phyloP scores from a whole-genome alignment of 2,329 filamentous ascomycete species.

The Dothideomycetes sp. region DNA sequence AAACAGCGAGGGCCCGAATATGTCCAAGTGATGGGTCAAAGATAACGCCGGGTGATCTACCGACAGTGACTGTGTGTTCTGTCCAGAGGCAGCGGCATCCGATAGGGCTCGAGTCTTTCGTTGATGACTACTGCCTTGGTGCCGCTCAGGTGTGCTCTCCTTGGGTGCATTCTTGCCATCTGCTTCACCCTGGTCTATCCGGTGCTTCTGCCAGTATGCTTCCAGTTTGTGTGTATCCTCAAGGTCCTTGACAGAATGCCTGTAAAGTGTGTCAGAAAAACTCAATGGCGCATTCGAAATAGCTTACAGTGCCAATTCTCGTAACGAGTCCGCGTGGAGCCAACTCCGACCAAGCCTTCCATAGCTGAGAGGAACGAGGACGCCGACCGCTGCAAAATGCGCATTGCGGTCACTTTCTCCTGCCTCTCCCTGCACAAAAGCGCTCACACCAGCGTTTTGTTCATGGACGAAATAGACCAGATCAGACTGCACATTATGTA shows the following conservation, averaged over 20 bases:
- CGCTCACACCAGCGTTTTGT: constrained; percentile 75
- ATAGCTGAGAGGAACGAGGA: constrained; percentile 74
- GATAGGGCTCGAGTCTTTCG: constrained; percentile 40
- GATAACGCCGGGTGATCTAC: constrained; percentile 80
- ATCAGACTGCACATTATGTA: constrained; percentile 81
- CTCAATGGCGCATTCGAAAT: neutral
- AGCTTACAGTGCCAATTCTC: constrained; percentile 57
- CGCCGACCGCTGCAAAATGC: constrained; percentile 82
- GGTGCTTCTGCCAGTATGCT: constrained; percentile 66
- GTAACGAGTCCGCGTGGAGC: constrained; percentile 70
- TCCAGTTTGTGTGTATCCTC: constrained; percentile 55
- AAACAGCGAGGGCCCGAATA: constrained; percentile 85
- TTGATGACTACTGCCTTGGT: constrained; percentile 72
- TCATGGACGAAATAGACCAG: constrained; percentile 75
- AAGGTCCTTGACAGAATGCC: constrained; percentile 51
- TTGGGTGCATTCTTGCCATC: constrained; percentile 15
- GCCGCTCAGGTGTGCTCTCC: constrained; percentile 28
- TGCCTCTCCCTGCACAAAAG: constrained; percentile 76
- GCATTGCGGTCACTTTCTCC: constrained; percentile 74
- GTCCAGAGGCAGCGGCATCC: constrained; percentile 46
- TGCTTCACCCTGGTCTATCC: constrained; percentile 9
- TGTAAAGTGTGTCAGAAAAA: constrained; percentile 15
- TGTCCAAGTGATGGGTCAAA: constrained; percentile 63
- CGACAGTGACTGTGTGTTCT: constrained; percentile 56
- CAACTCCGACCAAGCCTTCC: constrained; percentile 80